Conservation (phyloP, 306 rosid genomes). For the Vachellia collinsii region DNA sequence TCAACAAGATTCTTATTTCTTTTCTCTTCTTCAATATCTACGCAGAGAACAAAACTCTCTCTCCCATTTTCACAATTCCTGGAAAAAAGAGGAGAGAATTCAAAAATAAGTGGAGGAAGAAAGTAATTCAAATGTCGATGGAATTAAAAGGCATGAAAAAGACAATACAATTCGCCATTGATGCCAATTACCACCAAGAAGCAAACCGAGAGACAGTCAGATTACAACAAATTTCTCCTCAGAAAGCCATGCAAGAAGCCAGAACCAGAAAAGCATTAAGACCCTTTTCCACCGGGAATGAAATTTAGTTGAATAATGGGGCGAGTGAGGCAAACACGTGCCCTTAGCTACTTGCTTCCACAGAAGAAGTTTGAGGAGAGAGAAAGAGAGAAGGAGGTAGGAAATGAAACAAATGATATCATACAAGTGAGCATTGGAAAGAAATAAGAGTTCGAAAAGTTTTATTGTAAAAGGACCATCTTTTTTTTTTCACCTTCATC, state of each 20-base stretch:
- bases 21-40: slow-evolving; percentile 52
- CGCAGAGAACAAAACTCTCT: slow-evolving; percentile 39
- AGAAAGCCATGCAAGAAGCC: slow-evolving; percentile 39
- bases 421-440: slow-evolving; percentile 23
- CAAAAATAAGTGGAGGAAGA: slow-evolving; percentile 13
- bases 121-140: slow-evolving; percentile 32
- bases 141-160: slow-evolving; percentile 23
- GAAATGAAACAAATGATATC: slow-evolving; percentile 19
- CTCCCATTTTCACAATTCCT: slow-evolving; percentile 53
- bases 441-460: slow-evolving; percentile 6
- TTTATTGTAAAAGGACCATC: slow-evolving; percentile 6
- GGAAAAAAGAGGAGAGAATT: slow-evolving; percentile 42
- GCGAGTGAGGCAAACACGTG: slow-evolving; percentile 45
- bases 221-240: slow-evolving; percentile 24
- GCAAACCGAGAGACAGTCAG: slow-evolving; percentile 31
- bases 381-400: not conserved
- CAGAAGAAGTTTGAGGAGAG: slow-evolving; percentile 36
- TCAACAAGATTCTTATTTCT: slow-evolving; percentile 16
- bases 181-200: slow-evolving; percentile 4
- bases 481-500: slow-evolving; percentile 14
- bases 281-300: slow-evolving; percentile 10
- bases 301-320: slow-evolving; percentile 46
- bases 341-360: slow-evolving; percentile 42
- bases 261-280: slow-evolving; percentile 40
- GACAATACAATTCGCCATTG: slow-evolving; percentile 17